A percentile compares a stretch with the other conserved stretches of the same genome.
Conservation (phyloP, 768 basidiomycete species). For the Cytidiella melzeri region DNA sequence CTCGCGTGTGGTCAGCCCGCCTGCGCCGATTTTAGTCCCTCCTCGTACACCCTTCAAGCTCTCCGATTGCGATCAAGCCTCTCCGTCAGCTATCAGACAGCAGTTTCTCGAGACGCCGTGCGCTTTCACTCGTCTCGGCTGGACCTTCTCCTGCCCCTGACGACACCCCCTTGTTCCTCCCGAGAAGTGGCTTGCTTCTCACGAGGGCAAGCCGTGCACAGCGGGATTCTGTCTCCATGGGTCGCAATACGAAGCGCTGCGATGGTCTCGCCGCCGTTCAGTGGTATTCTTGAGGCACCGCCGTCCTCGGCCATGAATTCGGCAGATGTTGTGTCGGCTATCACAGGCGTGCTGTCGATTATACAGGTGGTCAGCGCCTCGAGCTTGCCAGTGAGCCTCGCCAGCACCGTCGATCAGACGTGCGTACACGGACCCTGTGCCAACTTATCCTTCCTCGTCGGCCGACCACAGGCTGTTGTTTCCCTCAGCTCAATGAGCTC, state of each 20-base stretch:
- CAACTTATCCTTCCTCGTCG: no score
- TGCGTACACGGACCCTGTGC: no score
- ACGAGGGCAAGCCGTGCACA: conserved; percentile 6
- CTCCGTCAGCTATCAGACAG: conserved; percentile 32
- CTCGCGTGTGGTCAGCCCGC: conserved; percentile 14
- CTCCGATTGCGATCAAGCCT: not conserved
- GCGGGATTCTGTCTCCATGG: not conserved
- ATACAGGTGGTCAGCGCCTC: no score
- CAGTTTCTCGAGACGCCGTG: conserved; percentile 75
- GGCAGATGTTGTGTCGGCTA: no score
- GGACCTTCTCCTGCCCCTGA: conserved; percentile 15
- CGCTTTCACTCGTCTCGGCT: conserved; percentile 48
- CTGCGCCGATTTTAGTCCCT: conserved; percentile 11
- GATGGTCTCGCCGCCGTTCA: no score
- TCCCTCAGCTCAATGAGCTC: no score
- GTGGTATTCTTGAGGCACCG: no score
- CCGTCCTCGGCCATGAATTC: no score
- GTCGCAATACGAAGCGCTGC: not conserved
- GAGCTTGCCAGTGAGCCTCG: no score
- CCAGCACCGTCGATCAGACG: no score
- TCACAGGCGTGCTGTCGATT: no score
- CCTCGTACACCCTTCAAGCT: not conserved
- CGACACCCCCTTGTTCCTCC: conserved; percentile 5
- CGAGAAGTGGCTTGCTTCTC: not conserved
- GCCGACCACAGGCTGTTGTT: no score